Evolutionary conservation across 2,329 filamentous ascomycete genomes (phyloP).

Genomic region (Fusarium subglutinans): DNA sequence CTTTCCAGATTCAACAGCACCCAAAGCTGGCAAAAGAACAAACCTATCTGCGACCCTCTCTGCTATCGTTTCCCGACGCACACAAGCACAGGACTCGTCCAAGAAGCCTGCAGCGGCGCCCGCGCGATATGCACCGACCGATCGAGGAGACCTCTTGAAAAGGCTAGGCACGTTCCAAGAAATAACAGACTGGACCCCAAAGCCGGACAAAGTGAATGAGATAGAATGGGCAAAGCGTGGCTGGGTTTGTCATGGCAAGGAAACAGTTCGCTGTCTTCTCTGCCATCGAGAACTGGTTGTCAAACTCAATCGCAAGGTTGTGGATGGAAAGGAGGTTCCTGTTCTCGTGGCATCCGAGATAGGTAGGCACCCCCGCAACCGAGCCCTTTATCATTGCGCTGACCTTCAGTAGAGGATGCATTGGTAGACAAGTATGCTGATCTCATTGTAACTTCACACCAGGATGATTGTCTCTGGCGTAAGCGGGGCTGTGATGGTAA

Average conservation of each 20-base stretch:
- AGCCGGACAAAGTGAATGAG: slow-evolving; percentile 85
- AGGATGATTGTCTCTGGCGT: slow-evolving; percentile 85
- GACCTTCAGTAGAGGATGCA: slow-evolving; percentile 60
- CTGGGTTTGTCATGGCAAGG: slow-evolving; percentile 85
- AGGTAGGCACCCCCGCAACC: slow-evolving; percentile 41
- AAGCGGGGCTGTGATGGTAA: slow-evolving; percentile 86
- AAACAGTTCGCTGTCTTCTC: slow-evolving; percentile 85
- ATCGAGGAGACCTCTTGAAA: slow-evolving; percentile 82
- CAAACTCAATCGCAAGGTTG: slow-evolving; percentile 72
- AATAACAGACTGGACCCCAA: slow-evolving; percentile 92
- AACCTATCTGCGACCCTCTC: slow-evolving; percentile 37
- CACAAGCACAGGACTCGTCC: slow-evolving; percentile 34
- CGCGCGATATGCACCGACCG: slow-evolving; percentile 84
- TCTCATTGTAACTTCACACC: slow-evolving; percentile 78
- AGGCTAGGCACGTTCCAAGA: slow-evolving; percentile 89
- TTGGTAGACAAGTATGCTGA: slow-evolving; percentile 80
- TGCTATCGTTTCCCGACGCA: slow-evolving; percentile 37
- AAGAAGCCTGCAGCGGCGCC: slow-evolving; percentile 40
- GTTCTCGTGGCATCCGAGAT: slow-evolving; percentile 69
- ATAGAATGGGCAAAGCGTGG: slow-evolving; percentile 94
- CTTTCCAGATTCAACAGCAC: slow-evolving; percentile 52
- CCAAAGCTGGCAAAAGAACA: slow-evolving; percentile 39
- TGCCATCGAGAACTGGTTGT: slow-evolving; percentile 88
- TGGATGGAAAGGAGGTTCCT: slow-evolving; percentile 63
- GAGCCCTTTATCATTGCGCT: slow-evolving; percentile 9